These are phyloP conservation scores for Usnea hakonensis DNA, from an alignment of 495 filamentous ascomycete genomes.

Conservation along the genomic window DNA sequence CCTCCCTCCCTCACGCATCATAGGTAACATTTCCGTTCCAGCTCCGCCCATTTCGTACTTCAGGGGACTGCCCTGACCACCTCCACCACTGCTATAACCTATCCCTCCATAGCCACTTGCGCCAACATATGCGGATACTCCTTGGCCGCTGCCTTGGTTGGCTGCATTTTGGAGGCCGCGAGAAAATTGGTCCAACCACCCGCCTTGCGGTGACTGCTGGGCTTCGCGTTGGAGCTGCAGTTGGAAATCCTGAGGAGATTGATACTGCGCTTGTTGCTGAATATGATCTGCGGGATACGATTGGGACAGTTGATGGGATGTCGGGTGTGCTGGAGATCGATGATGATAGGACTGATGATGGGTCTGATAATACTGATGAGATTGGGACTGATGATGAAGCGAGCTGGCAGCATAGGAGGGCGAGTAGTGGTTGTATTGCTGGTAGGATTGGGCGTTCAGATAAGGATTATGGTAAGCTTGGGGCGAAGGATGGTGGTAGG, in stretches of 20 bases:
- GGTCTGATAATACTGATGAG: constrained; percentile 9
- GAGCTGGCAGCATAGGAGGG: constrained; percentile 12
- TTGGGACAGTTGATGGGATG: constrained; percentile 2
- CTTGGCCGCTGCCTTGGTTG: not conserved
- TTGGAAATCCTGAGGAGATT: constrained; percentile 25
- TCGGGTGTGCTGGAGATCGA: constrained; percentile 8
- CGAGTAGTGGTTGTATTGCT: constrained; percentile 11
- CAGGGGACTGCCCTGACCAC: constrained; percentile 21
- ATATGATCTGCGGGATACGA: not conserved
- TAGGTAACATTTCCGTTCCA: constrained; percentile 23
- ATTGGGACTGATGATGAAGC: constrained; percentile 3
- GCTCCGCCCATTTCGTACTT: constrained; percentile 20
- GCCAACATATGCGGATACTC: not conserved
- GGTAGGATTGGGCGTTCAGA: constrained; percentile 7
- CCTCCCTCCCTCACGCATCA: constrained; percentile 20
- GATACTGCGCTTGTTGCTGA: constrained; percentile 15
- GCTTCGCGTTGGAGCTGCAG: constrained; percentile 23
- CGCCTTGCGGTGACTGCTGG: constrained; percentile 14
- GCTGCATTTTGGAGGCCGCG: constrained; percentile 19
- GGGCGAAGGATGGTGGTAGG: constrained; percentile 8
- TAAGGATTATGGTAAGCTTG: constrained; percentile 14
- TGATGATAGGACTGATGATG: constrained; percentile 6
- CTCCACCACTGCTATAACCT: constrained; percentile 8
- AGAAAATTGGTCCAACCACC: constrained; percentile 19
- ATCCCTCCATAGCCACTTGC: constrained; percentile 10